Evolutionary conservation across 2,329 filamentous ascomycete species (phyloP), one percentile per base, ranked within the genome.

Genomic region (Torrubiella hemipterigena): DNA sequence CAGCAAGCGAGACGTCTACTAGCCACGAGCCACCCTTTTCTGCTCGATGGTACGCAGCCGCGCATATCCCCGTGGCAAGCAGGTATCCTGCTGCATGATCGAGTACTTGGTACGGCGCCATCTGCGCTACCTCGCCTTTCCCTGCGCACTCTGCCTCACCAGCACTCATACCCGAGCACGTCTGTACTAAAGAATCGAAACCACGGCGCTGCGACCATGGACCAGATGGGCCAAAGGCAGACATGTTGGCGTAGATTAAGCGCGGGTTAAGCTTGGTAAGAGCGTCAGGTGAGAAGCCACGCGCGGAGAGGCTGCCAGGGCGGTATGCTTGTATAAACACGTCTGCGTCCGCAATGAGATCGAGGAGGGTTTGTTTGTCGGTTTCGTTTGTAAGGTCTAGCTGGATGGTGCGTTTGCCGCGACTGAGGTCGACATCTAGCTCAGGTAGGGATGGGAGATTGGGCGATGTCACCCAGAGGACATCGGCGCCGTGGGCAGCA

Each of bases 401-500:
- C 16, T 75, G 69, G 6, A 65, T 61, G 2, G 72, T 66, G 41
- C 76, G 72, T 46, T 82, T 83, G 14, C 77, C 77, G 29, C 73
- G 67, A 38, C 77, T 76, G 17, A 75, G 66, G 42, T 81, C 77
- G 2, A 77, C 61, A 42, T 81, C 75, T 44, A 79, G 76, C 44
- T 72, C 70, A 0, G 74, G 73, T 0, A 80, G 67, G 37, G 81
- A 75, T 1, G 71, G 68, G 7, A 83, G 59, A 20, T 66, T 60
- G 1, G 73, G 67, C 3, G 69, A 72, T 3, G 77, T 82, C 23
- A 84, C 61, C 45, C 81, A 78, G 37, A 84, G 60, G 2, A 85
- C 77, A 32, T 75, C 67, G 7, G 80, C 80, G 7, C 80, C 80
- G 45, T 82, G 75, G 30, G 80, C 77, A 13, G 77, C 77, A 1